Base-by-base conservation (phyloP, 345 rosid species). In the Aquilaria yunnanensis region DNA sequence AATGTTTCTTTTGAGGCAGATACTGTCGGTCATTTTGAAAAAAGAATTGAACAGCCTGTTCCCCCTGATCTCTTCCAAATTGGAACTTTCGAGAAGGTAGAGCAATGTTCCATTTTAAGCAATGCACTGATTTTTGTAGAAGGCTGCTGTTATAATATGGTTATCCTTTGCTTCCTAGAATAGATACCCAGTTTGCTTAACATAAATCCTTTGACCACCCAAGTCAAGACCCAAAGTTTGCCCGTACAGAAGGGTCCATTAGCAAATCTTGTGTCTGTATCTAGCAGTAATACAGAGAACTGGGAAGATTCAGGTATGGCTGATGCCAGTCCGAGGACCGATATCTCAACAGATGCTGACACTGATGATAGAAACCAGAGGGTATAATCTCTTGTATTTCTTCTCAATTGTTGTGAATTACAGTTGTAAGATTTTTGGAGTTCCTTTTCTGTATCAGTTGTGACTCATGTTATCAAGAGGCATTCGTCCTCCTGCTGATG, bases 321-420 rank as follows among this genome's bases (percentile, higher is more conserved):
- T 59, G 99, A 95, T 76, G 85, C 72, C 51, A 95, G 99, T 85
- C 99, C 98, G 0, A 77, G 78, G 77, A 89, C 96, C 12, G 96
- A 87, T 75, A 83, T 74, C 60, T 95, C 98, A 56, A 89, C 96
- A 9, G 97, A 91, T 75, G 97, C 67, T 5, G 97, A 91, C 71
- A 87, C 94, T 8, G 98, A 95, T 73, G 93, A 90, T 57, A 85
- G 81, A 75, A 80, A 74, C 78, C 96, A 76, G 67, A 84, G 85
- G 96, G 99, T 91, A 59, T 59, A 51, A 37, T 73, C 59, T 56
- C 57, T 54, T 58, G 57, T 32, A 9, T 61, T n/a, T 32, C 10
- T 51, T 54, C 31, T 46, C 4, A 37, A 37, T 37, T 37, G 5
- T 37, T 37, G 23, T 23, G 23, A 23, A 23, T 23, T 23, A 23